phyloP scores from a whole-genome alignment of 176 grass and related monocot genomes.

The Musa beccarii region DNA sequence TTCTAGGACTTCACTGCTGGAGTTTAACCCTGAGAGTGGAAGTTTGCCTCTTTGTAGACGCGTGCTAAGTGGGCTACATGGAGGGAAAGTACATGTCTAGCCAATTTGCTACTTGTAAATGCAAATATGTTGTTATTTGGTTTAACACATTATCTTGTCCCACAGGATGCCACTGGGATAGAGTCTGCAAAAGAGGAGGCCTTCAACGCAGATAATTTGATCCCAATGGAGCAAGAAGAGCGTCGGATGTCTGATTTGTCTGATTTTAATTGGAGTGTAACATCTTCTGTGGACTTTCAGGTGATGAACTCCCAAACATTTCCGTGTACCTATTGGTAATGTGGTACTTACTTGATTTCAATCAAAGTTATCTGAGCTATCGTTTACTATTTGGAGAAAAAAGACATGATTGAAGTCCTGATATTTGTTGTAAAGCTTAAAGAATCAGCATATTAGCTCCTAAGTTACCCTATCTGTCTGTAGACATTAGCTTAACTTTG shows the following conservation, averaged over 20 bases:
- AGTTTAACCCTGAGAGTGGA: constrained; percentile 20
- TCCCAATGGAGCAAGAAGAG: constrained; percentile 62
- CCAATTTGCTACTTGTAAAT: background rate
- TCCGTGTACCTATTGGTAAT: background rate
- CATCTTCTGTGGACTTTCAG: constrained; percentile 69
- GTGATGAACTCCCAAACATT: constrained; percentile 2
- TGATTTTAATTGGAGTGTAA: constrained; percentile 86
- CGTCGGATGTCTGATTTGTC: constrained; percentile 81
- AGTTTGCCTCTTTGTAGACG: constrained; percentile 25
- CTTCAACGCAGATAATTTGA: constrained; percentile 19
- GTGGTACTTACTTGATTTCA: background rate
- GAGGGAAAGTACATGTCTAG: background rate
- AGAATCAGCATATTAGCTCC: background rate
- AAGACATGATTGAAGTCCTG: background rate
- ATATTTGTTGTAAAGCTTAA: background rate
- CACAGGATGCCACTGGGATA: constrained; percentile 21
- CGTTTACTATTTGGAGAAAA: background rate
- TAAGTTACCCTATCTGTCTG: background rate
- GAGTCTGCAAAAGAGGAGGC: constrained; percentile 26
- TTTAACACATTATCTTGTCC: constrained; percentile 3
- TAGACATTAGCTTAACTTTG: too few species aligned
- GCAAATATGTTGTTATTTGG: background rate
- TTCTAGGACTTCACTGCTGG: background rate
- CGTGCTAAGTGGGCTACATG: constrained; percentile 17
- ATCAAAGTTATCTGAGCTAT: background rate